Base-by-base conservation (phyloP, 176 grass and related monocot genomes). In the Aegilops bicornis region DNA sequence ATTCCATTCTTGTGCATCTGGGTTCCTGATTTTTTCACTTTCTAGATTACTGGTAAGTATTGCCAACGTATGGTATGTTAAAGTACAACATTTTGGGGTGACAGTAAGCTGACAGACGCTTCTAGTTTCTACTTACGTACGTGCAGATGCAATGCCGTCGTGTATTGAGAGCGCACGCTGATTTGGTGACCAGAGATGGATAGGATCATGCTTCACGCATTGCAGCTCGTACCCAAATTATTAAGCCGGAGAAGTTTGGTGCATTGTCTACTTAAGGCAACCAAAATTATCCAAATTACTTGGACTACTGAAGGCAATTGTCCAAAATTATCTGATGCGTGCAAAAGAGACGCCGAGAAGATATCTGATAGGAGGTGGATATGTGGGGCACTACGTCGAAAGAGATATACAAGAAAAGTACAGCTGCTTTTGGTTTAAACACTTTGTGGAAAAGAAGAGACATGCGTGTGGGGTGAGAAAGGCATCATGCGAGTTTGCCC, bases 381-480 rank as follows among this genome's bases (percentile, higher is more conserved):
- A 62, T 12, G 52, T 4, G 30, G 13, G 29, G 4, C 27, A 29
- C 40, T 73, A 16, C 14, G 16, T 66, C 56, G 40, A 33, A 37
- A 40, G 22, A 4, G 59, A 36, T 4, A 59, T 37, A 64, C 25
- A 47, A 8, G 3, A 64, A 80, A 82, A 90, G 79, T 82, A 65
- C 56, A 25, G 9, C 5, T 48, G 7, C 79, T 90, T 89, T 90
- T 27, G 36, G 43, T 27, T 12, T 30, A 0, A 8, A 8, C 3
- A 11, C 50, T 62, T 42, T 54, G 37, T 0, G 30, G 42, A 16
- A 78, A 62, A 47, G 32, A 35, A 30, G 40, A 12, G 1, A 3
- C 88, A 72, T 82, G 79, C 72, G 69, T 76, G 70, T 76, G 71
- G 39, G 7, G 37, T 27, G 20, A 25, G 67, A 63, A 86, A 67